phyloP scores from a whole-genome alignment of 768 basidiomycete genomes.

The Leccinellum albellum region DNA sequence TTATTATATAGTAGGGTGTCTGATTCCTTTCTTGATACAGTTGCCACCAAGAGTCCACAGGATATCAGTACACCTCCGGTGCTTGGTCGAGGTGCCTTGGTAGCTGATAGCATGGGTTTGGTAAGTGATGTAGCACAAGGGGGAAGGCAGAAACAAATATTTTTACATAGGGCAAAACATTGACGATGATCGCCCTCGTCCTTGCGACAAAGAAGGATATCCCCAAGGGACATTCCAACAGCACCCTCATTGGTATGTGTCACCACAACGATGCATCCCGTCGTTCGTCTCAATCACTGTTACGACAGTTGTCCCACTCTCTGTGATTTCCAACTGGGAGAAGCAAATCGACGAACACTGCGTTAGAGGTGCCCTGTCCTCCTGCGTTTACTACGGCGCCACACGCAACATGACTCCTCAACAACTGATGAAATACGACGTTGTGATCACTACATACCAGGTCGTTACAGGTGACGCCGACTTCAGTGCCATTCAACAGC shows the following conservation, averaged over 20 bases:
- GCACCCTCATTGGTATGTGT: constrained; percentile 74
- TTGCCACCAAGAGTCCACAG: constrained; percentile 82
- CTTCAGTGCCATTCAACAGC: constrained; percentile 6
- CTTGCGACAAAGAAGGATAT: constrained; percentile 71
- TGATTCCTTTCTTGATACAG: constrained; percentile 31
- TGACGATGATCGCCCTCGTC: constrained; percentile 82
- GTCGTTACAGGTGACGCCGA: constrained; percentile 57
- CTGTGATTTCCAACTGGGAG: constrained; percentile 85
- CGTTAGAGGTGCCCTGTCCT: constrained; percentile 44
- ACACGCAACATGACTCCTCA: constrained; percentile 56
- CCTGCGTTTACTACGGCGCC: constrained; percentile 69
- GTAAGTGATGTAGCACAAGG: constrained; percentile 25
- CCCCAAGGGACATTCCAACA: constrained; percentile 51
- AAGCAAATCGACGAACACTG: constrained; percentile 79
- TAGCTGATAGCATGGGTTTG: constrained; percentile 87
- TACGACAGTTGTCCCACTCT: constrained; percentile 68
- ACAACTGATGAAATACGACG: constrained; percentile 63
- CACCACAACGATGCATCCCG: background rate
- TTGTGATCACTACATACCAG: constrained; percentile 85
- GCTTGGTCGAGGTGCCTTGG: constrained; percentile 81
- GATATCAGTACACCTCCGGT: constrained; percentile 44
- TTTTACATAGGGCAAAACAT: constrained; percentile 73
- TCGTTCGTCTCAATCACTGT: constrained; percentile 1
- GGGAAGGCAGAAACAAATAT: constrained; percentile 3
- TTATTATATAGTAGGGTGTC: background rate